Base-by-base conservation (phyloP, 2,329 filamentous ascomycete genomes). In the Diplodia scrobiculata region DNA sequence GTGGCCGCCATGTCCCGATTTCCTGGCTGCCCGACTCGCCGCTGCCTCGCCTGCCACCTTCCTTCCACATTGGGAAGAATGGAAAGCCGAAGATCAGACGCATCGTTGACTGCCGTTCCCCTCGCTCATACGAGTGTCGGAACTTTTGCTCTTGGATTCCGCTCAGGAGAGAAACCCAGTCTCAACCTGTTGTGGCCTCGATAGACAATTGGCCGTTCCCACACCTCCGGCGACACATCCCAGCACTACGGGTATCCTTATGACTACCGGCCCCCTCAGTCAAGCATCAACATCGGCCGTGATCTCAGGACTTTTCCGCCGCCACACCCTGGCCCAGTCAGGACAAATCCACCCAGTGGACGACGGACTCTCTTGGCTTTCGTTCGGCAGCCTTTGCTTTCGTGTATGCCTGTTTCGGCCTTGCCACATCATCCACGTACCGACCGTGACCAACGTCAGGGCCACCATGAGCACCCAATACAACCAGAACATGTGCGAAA, bases 371-470 rank as follows among this genome's bases (percentile, higher is more conserved):
- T n/a, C n/a, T 45, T 3, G 2, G 5, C 7, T 19, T 45, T 19
- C n/a, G 7, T 45, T 5, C n/a, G 41, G 5, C 10, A n/a, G 0
- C 7, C 17, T 19, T 19, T 19, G 2, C 41, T 45, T 45, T 2
- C 41, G 41, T 1, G 13, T 2, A 45, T 45, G 14, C 7, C 7
- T 45, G 25, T 21, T 41, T 13, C 10, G 34, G 6, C 14, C 0
- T 27, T 63, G 60, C 60, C 60, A 63, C n/a, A 63, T 14, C 21
- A 53, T 11, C 60, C 50, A 63, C 19, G 60, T 45, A 2, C 60
- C 60, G 6, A 63, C 50, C 7, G 60, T 63, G 2, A 63, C 14
- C 17, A 47, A 14, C 4, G 50, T 63, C 32, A 63, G 17, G 4
- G 29, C n/a, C 17, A 17, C 34, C 11, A 38, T 47, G 5, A 63